Conservation (phyloP, 805 yeast species). For the Ogataea siamensis region DNA sequence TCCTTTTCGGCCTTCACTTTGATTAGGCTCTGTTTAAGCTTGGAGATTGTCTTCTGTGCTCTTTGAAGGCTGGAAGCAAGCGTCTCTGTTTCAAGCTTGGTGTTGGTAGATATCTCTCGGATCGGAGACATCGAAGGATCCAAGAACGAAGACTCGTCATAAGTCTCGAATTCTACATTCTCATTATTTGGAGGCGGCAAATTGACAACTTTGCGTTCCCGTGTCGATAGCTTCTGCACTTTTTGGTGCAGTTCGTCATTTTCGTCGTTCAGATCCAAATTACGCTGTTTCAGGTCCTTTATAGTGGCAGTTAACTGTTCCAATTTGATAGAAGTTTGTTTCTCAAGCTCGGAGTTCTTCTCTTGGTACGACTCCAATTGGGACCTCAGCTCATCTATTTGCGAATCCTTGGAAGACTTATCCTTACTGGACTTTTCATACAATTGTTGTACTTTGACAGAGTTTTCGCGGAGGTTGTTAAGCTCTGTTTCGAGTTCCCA, state of each 20-base stretch:
- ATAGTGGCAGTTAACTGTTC: constrained; percentile 41
- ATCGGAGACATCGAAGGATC: constrained; percentile 39
- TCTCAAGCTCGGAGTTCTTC: constrained; percentile 39
- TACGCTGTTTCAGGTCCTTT: constrained; percentile 46
- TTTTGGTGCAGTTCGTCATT: constrained; percentile 54
- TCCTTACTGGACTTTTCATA: constrained; percentile 41
- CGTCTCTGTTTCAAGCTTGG: constrained; percentile 62
- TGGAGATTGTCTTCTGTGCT: constrained; percentile 62
- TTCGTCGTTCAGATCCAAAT: constrained; percentile 65
- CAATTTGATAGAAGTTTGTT: constrained; percentile 39
- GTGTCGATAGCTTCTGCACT: constrained; percentile 24
- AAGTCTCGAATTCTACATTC: constrained; percentile 34
- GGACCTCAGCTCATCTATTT: constrained; percentile 38
- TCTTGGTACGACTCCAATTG: constrained; percentile 48
- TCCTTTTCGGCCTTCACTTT: constrained; percentile 43
- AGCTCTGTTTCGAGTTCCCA: constrained; percentile 61
- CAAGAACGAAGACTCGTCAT: constrained; percentile 32
- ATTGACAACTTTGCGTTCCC: constrained; percentile 17
- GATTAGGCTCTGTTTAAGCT: constrained; percentile 49
- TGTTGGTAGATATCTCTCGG: constrained; percentile 38
- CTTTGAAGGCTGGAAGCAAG: constrained; percentile 60
- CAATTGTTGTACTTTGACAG: constrained; percentile 39
- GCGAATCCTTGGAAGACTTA: constrained; percentile 24
- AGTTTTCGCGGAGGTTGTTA: constrained; percentile 40
- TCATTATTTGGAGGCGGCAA: constrained; percentile 7